Base-by-base conservation (phyloP, 768 basidiomycete species). In the Mycena sanguinolenta region DNA sequence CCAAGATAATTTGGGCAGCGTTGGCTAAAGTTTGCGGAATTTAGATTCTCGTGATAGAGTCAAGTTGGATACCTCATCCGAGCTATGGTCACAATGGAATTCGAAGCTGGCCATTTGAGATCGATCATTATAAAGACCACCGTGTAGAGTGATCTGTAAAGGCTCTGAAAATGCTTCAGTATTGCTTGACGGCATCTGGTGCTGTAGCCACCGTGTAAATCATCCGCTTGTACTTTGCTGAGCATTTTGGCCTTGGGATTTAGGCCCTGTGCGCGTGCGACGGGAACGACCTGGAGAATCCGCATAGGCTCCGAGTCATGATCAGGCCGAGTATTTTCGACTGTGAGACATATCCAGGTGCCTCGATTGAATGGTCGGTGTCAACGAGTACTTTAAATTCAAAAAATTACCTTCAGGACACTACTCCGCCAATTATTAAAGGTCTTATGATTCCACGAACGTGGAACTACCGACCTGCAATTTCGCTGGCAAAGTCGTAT, bases 211-310 rank as follows among this genome's bases (percentile, higher is more conserved):
- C 75, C 67, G 39, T 71, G 63, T 25, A 69, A 67, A 39, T 71
- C 75, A 28, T 67, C 73, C 4, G 72, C 58, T 12, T 58, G 38
- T 8, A 67, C 67, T 28, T 73, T 71, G 60, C 59, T 53, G 30
- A 70, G 66, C 58, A 60, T 36, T 64, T 71, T 75, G 14, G 76
- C 76, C 64, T 65, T 79, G 19, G 76, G 78, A 21, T 63, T 64
- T 2, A 77, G 54, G 32, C 69, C 71, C 5, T 28, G 44, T 19
- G 44, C 67, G 1, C 72, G 67, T 5, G 77, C 79, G 13, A 82
- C 74, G 13, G 81, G 80, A 19, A 83, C 58, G 39, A 83, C 79
- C 75, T 82, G 81, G 10, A 82, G 70, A 27, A 82, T 78, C 23
- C 81, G 74, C 9, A 68, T 25, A 23, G 81, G 81, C 52, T 81